Conservation (phyloP, 2,329 filamentous ascomycete genomes). For the Curvularia spicifera region DNA sequence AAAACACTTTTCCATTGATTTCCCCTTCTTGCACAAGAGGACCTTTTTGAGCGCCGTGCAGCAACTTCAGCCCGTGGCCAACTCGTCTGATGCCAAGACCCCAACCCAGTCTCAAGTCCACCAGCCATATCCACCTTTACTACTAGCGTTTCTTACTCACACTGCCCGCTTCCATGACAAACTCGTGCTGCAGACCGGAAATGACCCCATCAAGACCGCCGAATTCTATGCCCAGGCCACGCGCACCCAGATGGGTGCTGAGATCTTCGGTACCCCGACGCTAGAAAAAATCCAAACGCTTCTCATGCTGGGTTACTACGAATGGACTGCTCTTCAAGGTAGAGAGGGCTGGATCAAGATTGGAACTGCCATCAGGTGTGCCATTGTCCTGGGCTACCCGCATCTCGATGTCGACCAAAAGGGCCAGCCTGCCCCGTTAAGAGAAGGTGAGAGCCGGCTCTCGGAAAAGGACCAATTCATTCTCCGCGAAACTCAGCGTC, state of each 20-base stretch:
- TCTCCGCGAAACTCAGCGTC: constrained; percentile 67
- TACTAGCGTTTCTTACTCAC: constrained; percentile 71
- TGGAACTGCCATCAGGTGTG: constrained; percentile 65
- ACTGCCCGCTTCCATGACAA: constrained; percentile 71
- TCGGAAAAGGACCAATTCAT: constrained; percentile 56
- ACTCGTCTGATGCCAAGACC: constrained; percentile 20
- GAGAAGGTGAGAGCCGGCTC: constrained; percentile 15
- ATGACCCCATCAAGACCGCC: constrained; percentile 49
- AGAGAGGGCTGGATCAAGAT: constrained; percentile 70
- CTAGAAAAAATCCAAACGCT: constrained; percentile 71
- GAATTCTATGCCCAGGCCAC: constrained; percentile 70
- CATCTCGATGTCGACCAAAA: constrained; percentile 37
- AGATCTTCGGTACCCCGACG: constrained; percentile 51
- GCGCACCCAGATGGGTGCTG: constrained; percentile 52
- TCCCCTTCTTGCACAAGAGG: constrained; percentile 73
- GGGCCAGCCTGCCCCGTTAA: constrained; percentile 20
- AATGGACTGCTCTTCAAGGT: constrained; percentile 71
- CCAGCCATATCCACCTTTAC: constrained; percentile 62
- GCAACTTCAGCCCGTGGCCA: constrained; percentile 42
- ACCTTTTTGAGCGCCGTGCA: constrained; percentile 59
- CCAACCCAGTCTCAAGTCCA: constrained; percentile 33
- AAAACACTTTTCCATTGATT: constrained; percentile 73
- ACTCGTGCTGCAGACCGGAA: constrained; percentile 42
- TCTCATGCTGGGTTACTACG: constrained; percentile 74
- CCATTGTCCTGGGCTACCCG: constrained; percentile 51